Base-by-base conservation (phyloP, 225 moss, liverwort and hornwort species). In the Marchantia polymorpha region DNA sequence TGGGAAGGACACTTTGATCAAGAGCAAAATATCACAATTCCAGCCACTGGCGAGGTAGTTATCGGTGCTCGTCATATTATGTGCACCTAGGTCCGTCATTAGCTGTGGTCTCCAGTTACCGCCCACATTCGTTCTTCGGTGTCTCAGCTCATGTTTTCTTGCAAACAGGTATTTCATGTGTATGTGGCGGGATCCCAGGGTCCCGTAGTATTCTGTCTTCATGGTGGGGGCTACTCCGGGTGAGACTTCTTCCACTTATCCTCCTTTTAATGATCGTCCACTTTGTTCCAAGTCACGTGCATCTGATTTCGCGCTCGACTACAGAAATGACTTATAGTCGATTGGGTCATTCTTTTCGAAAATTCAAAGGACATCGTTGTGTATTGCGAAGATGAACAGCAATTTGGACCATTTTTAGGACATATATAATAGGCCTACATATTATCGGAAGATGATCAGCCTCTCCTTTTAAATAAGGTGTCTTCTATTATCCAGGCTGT, bases 221-320 rank as follows among this genome's bases (percentile, higher is more conserved):
- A 99, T 82, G 97, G 97, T 78, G 97, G 97, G 79, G 97, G 97
- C 80, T 95, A 95, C 73, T 89, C 93, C 48, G 97, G 95, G 97
- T 99, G 87, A 89, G 89, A 46, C 54, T 39, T 39, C 39, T 39
- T 39, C 39, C 39, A 39, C 39, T 39, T 39, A 39, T 39, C 39
- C 39, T 39, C 39, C 39, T 39, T 39, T 39, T 39, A 39, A 39
- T 39, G 39, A 5, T 39, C 39, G 5, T 39, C 39, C 3, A 39
- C 39, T 39, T 39, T 39, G 2, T 39, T 39, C 39, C 39, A 39
- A 5, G 2, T 39, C 39, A 39, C 39, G 39, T 39, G 2, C 2
- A 39, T 39, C 39, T 39, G 39, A 39, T 39, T 39, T 39, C 39
- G 5, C 3, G 39, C 39, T 39, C 39, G 39, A 39, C 39, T 39